These are phyloP conservation scores for Nakataea oryzae DNA, from an alignment of 2,329 filamentous ascomycete species.

Conservation along the genomic window DNA sequence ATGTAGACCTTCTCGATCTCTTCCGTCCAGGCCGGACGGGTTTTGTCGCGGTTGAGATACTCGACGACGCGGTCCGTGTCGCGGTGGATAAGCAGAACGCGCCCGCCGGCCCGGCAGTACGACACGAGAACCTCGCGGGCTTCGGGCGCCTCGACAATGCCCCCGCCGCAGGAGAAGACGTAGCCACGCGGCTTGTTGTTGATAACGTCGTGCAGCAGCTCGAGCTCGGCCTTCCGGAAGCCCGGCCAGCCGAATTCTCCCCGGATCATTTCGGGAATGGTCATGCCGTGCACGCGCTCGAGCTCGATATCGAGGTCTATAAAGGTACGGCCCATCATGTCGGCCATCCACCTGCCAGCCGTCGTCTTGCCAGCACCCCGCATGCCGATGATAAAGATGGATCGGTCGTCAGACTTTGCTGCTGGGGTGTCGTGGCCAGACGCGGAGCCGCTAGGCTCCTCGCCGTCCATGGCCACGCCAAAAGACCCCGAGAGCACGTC, in stretches of 20 bases:
- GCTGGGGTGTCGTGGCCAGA: conserved; percentile 23
- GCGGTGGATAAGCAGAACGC: conserved; percentile 78
- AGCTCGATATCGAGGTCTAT: conserved; percentile 84
- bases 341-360: conserved; percentile 74
- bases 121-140: conserved; percentile 66
- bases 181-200: conserved; percentile 64
- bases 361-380: conserved; percentile 95
- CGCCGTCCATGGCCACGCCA: conserved; percentile 64
- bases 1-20: conserved; percentile 88
- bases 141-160: conserved; percentile 76
- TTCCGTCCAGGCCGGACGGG: conserved; percentile 82
- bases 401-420: conserved; percentile 35
- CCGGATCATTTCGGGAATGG: conserved; percentile 79
- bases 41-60: conserved; percentile 82
- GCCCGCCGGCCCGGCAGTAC: conserved; percentile 58
- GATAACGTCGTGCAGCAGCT: conserved; percentile 62
- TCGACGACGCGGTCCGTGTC: conserved; percentile 81
- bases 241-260: conserved; percentile 68
- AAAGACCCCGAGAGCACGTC: conserved; percentile 75
- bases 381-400: conserved; percentile 95
- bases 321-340: conserved; percentile 64
- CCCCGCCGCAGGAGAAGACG: conserved; percentile 89
- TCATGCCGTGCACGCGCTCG: conserved; percentile 60
- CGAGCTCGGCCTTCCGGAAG: conserved; percentile 72
- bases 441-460: conserved; percentile 35